Percentiles rank a stretch among this genome's conserved stretches.
phyloP scores from a whole-genome alignment of 371 early-diverging fungal genomes.

The Mortierella sp. region DNA sequence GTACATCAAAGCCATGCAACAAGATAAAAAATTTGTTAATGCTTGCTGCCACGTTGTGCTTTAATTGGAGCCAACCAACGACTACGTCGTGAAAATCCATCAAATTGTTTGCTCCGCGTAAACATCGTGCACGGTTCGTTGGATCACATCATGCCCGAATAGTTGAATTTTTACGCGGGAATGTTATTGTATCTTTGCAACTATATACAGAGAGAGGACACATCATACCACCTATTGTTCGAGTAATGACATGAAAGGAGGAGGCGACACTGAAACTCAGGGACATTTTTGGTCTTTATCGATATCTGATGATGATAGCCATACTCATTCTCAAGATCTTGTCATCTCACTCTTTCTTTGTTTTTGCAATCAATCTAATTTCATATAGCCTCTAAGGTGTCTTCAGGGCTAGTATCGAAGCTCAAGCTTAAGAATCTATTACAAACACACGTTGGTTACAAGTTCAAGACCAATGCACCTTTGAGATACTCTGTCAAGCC shows the following conservation, averaged over 20 bases:
- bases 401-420: slow-evolving; percentile 50
- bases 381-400: slow-evolving; percentile 42
- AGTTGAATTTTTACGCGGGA: background rate
- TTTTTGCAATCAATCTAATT: background rate
- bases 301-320: no score
- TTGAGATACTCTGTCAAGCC: slow-evolving; percentile 71
- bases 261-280: no score
- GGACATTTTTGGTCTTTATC: no score
- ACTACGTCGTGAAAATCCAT: background rate
- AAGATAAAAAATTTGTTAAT: background rate
- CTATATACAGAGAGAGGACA: no score
- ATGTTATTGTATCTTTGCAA: no score
- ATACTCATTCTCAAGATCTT: background rate
- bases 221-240: no score
- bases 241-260: no score
- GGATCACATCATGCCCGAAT: background rate
- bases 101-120: background rate
- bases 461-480: slow-evolving; percentile 76
- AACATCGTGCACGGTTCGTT: slow-evolving; percentile 3
- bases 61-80: background rate
- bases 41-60: slow-evolving; percentile 1
- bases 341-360: background rate
- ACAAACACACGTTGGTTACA: slow-evolving; percentile 63
- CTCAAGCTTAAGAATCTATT: slow-evolving; percentile 60
- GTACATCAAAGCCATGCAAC: no score